phyloP scores from a whole-genome alignment of 768 basidiomycete species.

The Nidularia pulvinata region DNA sequence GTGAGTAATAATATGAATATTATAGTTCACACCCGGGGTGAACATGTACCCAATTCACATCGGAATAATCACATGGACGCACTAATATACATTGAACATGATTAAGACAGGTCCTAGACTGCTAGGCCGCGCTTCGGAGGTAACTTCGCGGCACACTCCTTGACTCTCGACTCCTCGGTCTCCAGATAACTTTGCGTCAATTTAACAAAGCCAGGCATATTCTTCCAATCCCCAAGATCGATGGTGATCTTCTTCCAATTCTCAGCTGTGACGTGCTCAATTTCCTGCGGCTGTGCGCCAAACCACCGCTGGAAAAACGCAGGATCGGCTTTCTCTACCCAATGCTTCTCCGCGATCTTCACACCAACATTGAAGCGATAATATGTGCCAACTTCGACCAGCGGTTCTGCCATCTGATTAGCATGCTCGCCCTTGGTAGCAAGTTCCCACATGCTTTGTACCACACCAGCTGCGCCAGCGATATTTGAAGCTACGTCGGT shows the following conservation, averaged over 20 bases:
- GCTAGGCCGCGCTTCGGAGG: constrained; percentile 4
- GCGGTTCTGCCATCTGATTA: too few species aligned
- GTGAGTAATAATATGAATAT: too few species aligned
- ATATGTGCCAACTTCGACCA: too few species aligned
- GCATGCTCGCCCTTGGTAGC: too few species aligned
- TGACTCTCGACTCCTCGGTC: constrained; percentile 6
- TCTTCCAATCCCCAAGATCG: constrained; percentile 12
- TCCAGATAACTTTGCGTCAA: constrained; percentile 10
- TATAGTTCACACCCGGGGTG: too few species aligned
- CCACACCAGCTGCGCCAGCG: too few species aligned
- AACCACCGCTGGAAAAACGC: constrained; percentile 9
- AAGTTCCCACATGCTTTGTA: too few species aligned
- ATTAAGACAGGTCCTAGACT: background rate
- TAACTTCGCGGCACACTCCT: constrained; percentile 6
- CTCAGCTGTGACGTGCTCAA: constrained; percentile 12
- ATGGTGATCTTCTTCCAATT: constrained; percentile 15
- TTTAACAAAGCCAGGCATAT: constrained; percentile 11
- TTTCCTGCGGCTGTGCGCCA: constrained; percentile 4
- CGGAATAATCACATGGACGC: too few species aligned
- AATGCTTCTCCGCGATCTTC: constrained; percentile 14
- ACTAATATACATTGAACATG: too few species aligned
- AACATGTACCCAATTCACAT: too few species aligned
- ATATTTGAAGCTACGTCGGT: too few species aligned
- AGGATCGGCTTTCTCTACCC: constrained; percentile 16
- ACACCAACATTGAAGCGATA: constrained; percentile 1